Evolutionary conservation across 1,139 yeast species (phyloP).

Genomic region (Yamadazyma spencermartinsiae): DNA sequence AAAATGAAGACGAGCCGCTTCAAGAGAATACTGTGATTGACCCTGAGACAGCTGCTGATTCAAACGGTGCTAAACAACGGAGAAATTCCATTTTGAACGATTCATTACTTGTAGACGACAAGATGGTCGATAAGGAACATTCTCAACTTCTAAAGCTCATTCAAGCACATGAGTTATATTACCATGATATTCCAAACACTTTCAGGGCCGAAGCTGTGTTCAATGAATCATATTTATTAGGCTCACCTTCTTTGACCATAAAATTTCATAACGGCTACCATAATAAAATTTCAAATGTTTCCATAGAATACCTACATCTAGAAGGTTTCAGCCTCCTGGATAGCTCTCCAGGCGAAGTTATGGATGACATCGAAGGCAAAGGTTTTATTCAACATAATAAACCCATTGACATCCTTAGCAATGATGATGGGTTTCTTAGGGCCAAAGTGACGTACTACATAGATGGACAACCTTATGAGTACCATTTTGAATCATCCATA

Average conservation of each 20-base stretch:
- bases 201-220: slow-evolving; percentile 10
- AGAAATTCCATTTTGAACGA: slow-evolving; percentile 13
- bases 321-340: slow-evolving; percentile 9
- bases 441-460: slow-evolving; percentile 33
- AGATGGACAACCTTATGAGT: slow-evolving; percentile 22
- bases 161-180: slow-evolving; percentile 8
- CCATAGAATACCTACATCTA: slow-evolving; percentile 8
- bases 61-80: not conserved
- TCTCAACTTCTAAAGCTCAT: not conserved
- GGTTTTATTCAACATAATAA: not conserved
- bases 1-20: not conserved
- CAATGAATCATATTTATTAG: slow-evolving; percentile 9
- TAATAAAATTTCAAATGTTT: slow-evolving; percentile 7
- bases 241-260: slow-evolving; percentile 11
- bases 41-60: not conserved
- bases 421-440: slow-evolving; percentile 15
- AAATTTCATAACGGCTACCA: slow-evolving; percentile 9
- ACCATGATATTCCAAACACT: slow-evolving; percentile 8
- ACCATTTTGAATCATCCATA: slow-evolving; percentile 29
- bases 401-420: slow-evolving; percentile 27
- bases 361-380: not conserved
- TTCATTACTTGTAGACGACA: slow-evolving; percentile 9
- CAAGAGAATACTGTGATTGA: not conserved
- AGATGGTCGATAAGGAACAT: not conserved
- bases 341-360: not conserved